These are phyloP conservation scores for Cryphonectria naterciae DNA, from an alignment of 2,329 filamentous ascomycete genomes.

Conservation along the genomic window DNA sequence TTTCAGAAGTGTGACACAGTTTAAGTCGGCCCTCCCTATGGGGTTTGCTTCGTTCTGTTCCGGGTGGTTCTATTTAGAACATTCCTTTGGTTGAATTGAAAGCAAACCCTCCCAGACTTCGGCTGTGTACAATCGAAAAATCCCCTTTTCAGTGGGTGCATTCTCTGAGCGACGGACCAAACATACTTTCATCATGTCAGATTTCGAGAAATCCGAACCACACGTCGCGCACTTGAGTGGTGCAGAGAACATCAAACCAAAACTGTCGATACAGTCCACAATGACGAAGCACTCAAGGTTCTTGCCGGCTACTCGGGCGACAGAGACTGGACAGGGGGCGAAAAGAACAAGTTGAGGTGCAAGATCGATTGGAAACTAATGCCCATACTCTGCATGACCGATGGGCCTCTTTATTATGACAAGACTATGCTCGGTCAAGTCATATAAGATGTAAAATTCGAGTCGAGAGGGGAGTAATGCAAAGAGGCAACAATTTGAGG, in stretches of 20 bases:
- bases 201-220: conserved; percentile 30
- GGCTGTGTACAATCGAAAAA: not conserved
- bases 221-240: conserved; percentile 27
- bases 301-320: conserved; percentile 47
- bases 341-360: conserved; percentile 47
- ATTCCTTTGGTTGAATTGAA: not conserved
- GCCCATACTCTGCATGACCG: conserved; percentile 51
- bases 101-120: not conserved
- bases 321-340: conserved; percentile 45
- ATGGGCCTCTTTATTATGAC: conserved; percentile 53
- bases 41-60: not conserved
- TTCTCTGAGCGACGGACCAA: not conserved
- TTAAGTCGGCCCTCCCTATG: not conserved
- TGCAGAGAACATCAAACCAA: conserved; percentile 23
- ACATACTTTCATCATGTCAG: conserved; percentile 15
- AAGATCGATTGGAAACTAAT: conserved; percentile 50
- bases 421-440: conserved; percentile 60
- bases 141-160: not conserved
- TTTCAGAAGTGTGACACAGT: not conserved
- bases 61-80: not conserved
- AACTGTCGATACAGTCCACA: conserved; percentile 40
- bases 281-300: conserved; percentile 46
- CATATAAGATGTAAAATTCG: conserved; percentile 27
- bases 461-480: no score
- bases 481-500: no score